These are phyloP conservation scores for Psilocybe sp. DNA, from an alignment of 768 basidiomycete genomes.

Conservation along the genomic window DNA sequence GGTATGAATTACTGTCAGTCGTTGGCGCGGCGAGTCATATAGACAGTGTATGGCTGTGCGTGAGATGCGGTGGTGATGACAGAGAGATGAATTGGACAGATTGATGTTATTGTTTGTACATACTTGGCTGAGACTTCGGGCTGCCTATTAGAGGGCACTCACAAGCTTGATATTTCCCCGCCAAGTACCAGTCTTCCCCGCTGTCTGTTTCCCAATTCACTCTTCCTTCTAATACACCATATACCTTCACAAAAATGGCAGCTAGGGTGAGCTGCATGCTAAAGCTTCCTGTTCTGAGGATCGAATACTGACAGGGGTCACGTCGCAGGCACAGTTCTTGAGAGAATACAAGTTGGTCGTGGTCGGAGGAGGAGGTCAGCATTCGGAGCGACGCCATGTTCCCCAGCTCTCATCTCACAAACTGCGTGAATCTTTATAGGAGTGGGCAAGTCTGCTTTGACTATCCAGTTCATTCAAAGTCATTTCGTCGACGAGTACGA, in stretches of 20 bases:
- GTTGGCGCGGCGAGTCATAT: no score
- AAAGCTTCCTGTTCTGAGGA: slow-evolving; percentile 2
- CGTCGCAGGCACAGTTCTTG: slow-evolving; percentile 75
- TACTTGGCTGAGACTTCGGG: slow-evolving; percentile 18
- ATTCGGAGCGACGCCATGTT: slow-evolving; percentile 1
- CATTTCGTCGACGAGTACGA: slow-evolving; percentile 93
- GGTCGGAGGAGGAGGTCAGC: slow-evolving; percentile 90
- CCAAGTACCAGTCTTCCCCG: slow-evolving; percentile 9
- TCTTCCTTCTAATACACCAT: slow-evolving; percentile 10
- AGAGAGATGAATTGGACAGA: neutral
- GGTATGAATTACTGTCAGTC: no score
- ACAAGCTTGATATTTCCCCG: slow-evolving; percentile 14
- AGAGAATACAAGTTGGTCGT: slow-evolving; percentile 99
- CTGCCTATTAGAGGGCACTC: slow-evolving; percentile 14
- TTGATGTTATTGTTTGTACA: slow-evolving; percentile 7
- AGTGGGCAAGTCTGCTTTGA: slow-evolving; percentile 79
- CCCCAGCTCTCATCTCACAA: neutral
- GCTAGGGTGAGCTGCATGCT: slow-evolving; percentile 28
- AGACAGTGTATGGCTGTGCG: no score
- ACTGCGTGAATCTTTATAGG: slow-evolving; percentile 24
- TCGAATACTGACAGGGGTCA: slow-evolving; percentile 2
- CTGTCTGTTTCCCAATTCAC: slow-evolving; percentile 15
- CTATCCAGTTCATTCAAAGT: slow-evolving; percentile 97
- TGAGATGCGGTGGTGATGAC: no score
- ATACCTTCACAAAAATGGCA: slow-evolving; percentile 28